Base-by-base conservation (phyloP, 2,329 filamentous ascomycete species). In the Aspergillus novofumigatus region DNA sequence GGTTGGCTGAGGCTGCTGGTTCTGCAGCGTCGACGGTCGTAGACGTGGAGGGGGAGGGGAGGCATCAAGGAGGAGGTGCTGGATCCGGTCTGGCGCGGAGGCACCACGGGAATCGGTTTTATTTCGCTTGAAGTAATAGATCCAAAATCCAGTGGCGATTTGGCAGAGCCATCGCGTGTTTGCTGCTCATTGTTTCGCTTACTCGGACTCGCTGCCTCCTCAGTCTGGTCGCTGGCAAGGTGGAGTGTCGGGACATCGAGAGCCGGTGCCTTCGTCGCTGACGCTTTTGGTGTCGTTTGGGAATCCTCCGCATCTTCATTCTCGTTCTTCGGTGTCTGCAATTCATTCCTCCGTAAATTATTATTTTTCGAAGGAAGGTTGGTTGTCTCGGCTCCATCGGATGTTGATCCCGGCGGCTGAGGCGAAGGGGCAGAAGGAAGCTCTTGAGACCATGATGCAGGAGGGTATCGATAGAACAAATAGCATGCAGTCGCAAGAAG, bases 401-500 rank as follows among this genome's bases (percentile, higher is more conserved):
- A 42, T 32, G 32, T 63, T 47, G 62, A 56, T 56, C 63, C 65
- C 60, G 62, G 55, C 44, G 55, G 57, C 44, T 47, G 44, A 25
- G 59, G 23, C 17, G 54, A 45, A 48, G 59, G 55, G 47, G 51
- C 49, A 49, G 62, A 42, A 28, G 32, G 32, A 14, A 55, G 59
- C 57, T 61, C 68, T 52, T 56, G 65, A 54, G 58, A 63, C 69
- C 73, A 74, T 23, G 70, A 67, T 54, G 69, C 67, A 48, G 70
- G 70, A 29, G 73, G 72, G 56, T 76, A 69, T 25, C 67, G 69
- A 62, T 76, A 78, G 26, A 75, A 65, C 23, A 80, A 59, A 58
- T 74, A 76, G 44, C 69, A 71, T 41, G 73, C 62, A 8, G 77
- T 73, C 28, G 73, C 67, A 52, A 78, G 56, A 25, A 80, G 58